Evolutionary conservation across 495 filamentous ascomycete species (phyloP).

Genomic region (Trichocladium antarcticum): DNA sequence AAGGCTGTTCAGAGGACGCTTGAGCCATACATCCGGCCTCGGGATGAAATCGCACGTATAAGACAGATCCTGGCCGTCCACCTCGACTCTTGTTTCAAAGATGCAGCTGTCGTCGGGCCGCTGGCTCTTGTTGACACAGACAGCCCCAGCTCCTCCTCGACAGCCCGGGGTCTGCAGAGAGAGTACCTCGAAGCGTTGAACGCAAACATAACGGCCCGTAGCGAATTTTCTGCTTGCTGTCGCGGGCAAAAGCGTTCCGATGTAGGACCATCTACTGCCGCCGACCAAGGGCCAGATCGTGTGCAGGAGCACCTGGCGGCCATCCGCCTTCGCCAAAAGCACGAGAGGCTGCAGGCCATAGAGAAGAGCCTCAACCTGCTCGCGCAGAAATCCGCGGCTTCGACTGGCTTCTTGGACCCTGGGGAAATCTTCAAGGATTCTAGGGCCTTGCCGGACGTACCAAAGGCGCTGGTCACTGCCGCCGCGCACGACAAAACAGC

Average conservation of each 20-base stretch:
- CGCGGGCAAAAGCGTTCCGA: slow-evolving; percentile 11
- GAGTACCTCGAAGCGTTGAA: slow-evolving; percentile 50
- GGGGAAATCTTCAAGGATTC: slow-evolving; percentile 35
- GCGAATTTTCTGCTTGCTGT: slow-evolving; percentile 33
- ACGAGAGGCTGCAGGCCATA: slow-evolving; percentile 40
- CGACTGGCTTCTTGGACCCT: slow-evolving; percentile 37
- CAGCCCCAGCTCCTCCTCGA: slow-evolving; percentile 12
- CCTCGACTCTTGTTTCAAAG: slow-evolving; percentile 26
- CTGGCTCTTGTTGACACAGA: slow-evolving; percentile 30
- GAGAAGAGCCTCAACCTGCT: slow-evolving; percentile 38
- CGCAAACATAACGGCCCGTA: slow-evolving; percentile 45
- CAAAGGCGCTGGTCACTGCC: slow-evolving; percentile 36
- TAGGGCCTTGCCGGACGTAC: slow-evolving; percentile 37
- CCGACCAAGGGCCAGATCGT: slow-evolving; percentile 15
- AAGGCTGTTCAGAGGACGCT: slow-evolving; percentile 21
- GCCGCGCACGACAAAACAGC: slow-evolving; percentile 26
- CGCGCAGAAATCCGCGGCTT: slow-evolving; percentile 44
- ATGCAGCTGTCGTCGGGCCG: slow-evolving; percentile 23
- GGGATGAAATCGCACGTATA: slow-evolving; percentile 35
- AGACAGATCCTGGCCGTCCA: slow-evolving; percentile 32
- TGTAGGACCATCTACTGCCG: background rate
- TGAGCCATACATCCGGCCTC: slow-evolving; percentile 30
- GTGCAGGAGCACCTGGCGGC: slow-evolving; percentile 41
- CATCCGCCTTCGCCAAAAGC: slow-evolving; percentile 43
- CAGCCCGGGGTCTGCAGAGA: slow-evolving; percentile 27